Evolutionary conservation across 352 stramenopile species (phyloP).

Genomic region (Pythium scleroteichum): DNA sequence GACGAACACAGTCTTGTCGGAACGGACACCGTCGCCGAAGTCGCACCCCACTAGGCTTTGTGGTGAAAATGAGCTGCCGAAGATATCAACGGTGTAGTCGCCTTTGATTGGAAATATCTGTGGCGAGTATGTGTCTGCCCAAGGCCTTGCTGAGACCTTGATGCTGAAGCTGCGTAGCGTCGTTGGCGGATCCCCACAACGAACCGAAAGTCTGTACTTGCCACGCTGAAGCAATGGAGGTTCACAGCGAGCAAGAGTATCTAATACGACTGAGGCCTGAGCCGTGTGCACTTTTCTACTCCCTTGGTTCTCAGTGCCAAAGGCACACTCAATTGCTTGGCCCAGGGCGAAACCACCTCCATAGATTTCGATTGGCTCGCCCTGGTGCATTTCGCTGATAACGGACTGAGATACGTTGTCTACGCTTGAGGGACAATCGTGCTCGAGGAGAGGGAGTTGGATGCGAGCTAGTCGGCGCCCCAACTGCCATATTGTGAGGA

Average conservation of each 20-base stretch:
- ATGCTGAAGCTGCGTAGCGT: constrained; percentile 6
- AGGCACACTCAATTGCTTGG: constrained; percentile 13
- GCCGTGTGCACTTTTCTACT: neutral
- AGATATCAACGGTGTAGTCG: constrained; percentile 17
- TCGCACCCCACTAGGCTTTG: constrained; percentile 13
- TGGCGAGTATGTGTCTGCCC: constrained; percentile 20
- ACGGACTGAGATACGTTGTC: constrained; percentile 2
- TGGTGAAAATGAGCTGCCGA: constrained; percentile 22
- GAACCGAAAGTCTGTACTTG: constrained; percentile 15
- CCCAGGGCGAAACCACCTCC: constrained; percentile 15
- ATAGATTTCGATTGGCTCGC: constrained; percentile 2
- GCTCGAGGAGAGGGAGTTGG: neutral
- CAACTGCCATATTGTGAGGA: constrained; percentile 15
- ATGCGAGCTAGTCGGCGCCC: constrained; percentile 10
- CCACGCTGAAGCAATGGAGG: constrained; percentile 1
- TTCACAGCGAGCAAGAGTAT: constrained; percentile 11
- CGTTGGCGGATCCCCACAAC: neutral
- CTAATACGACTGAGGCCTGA: constrained; percentile 3
- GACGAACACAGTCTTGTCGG: constrained; percentile 7
- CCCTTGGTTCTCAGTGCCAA: neutral
- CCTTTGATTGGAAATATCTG: constrained; percentile 24
- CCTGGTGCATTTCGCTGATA: neutral
- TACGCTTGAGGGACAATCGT: constrained; percentile 13
- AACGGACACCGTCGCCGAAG: constrained; percentile 9
- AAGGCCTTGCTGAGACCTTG: neutral